A percentile compares a stretch with the other conserved stretches of the same genome.
These are phyloP conservation scores for Malus fusca DNA, from an alignment of 306 rosid species.

Conservation along the genomic window DNA sequence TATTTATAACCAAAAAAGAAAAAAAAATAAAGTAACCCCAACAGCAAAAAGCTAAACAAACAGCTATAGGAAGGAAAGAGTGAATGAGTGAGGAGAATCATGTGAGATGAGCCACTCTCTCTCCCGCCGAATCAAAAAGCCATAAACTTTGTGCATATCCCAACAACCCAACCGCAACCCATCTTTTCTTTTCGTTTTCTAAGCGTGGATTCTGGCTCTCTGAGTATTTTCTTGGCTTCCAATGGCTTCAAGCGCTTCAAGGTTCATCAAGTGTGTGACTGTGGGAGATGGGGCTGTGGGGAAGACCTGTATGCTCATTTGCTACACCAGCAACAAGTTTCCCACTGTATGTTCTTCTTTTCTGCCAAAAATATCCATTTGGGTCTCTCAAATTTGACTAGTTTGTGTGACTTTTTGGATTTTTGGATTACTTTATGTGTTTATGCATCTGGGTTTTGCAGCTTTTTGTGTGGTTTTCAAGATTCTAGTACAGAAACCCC, in stretches of 20 bases:
- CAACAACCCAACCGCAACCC: slow-evolving; percentile 22
- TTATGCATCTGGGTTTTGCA: slow-evolving; percentile 29
- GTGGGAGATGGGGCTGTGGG: slow-evolving; percentile 96
- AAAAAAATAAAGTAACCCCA: not conserved
- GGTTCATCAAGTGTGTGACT: slow-evolving; percentile 86
- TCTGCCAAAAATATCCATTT: slow-evolving; percentile 22
- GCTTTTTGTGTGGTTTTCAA: slow-evolving; percentile 17
- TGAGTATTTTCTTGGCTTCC: slow-evolving; percentile 17
- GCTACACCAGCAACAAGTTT: slow-evolving; percentile 86
- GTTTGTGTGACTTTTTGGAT: not conserved
- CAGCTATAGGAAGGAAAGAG: slow-evolving; percentile 3
- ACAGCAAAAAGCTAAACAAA: slow-evolving; percentile 4
- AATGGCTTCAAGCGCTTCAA: slow-evolving; percentile 80
- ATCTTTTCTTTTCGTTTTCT: not conserved
- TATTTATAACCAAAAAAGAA: not conserved
- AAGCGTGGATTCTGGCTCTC: not conserved
- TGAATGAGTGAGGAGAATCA: slow-evolving; percentile 57
- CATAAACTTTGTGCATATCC: slow-evolving; percentile 30
- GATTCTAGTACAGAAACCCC: not conserved
- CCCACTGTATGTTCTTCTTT: slow-evolving; percentile 57
- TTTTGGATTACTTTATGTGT: not conserved
- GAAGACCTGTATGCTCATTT: slow-evolving; percentile 89
- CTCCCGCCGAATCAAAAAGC: slow-evolving; percentile 37
- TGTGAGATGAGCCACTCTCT: slow-evolving; percentile 42
- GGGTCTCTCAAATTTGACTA: slow-evolving; percentile 15